Evolutionary conservation across 805 yeast species (phyloP), one percentile per base, ranked within the genome.

Genomic region (Debaryomyces prosopidis): DNA sequence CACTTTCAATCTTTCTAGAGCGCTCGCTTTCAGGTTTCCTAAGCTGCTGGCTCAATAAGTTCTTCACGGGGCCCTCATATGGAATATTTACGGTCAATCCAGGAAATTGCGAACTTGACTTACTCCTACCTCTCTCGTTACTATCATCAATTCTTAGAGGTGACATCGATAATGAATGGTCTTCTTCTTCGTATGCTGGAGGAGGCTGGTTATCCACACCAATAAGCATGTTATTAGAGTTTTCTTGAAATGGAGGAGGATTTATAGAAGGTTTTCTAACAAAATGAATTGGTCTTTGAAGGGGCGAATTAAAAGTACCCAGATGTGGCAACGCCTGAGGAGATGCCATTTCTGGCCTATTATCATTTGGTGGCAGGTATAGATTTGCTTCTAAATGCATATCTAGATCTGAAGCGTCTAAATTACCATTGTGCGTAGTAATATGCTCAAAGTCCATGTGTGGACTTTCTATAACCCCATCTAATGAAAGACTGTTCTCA

Each of bases 281-380:
- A 16, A 79, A 58, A 54, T 77, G 80, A 19, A 82, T 75, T 0
- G 89, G 87, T 28, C 85, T 53, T 32, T 50, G 53, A 6, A 59
- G 27, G 2, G 80, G 70, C 1, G 85, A 79, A 18, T 71, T 65
- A 41, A 66, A 56, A 1, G 68, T 62, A 1, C 54, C 64, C 4
- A 68, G 65, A 50, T 61, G 66, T 2, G 89, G 89, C 38, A 75
- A 58, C 3, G 88, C 89, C 49, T 82, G 90, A 1, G 87, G 86
- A 0, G 88, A 82, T 26, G 75, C 66, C 42, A 82, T 53, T 42
- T 70, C 79, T 4, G 71, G 59, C 10, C 53, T 49, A 4, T 74
- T 75, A 16, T 75, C 58, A 14, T 60, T 60, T 1, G 67, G 73
- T 0, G 90, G 91, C 52, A 77, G 73, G 60, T 81, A 85, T 5